A percentile compares a stretch with the other conserved stretches of the same genome.
phyloP scores from a whole-genome alignment of 345 rosid species.

The Geranium rotundifolium region DNA sequence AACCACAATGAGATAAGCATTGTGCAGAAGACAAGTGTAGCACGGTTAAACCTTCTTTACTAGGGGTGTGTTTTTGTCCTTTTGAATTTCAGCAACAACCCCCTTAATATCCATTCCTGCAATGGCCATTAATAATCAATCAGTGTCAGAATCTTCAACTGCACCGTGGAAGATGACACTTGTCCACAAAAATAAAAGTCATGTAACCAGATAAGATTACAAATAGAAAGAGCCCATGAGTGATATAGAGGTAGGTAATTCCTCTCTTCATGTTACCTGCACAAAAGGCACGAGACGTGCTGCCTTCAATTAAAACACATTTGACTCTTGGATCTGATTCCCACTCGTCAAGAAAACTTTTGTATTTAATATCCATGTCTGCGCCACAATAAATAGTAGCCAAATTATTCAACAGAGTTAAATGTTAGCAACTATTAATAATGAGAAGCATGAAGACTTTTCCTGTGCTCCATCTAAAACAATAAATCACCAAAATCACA shows the following conservation, averaged over 20 bases:
- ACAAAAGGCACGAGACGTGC: conserved; percentile 74
- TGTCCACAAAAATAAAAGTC: not conserved
- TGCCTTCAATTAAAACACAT: conserved; percentile 68
- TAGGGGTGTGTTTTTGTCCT: conserved; percentile 24
- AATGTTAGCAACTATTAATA: not conserved
- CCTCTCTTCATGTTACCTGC: conserved; percentile 37
- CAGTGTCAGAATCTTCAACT: not conserved
- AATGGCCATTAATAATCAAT: not conserved
- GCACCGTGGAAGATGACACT: not conserved
- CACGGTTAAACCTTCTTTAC: conserved; percentile 3
- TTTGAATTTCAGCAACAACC: conserved; percentile 32
- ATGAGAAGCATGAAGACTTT: not conserved
- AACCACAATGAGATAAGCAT: conserved; percentile 1
- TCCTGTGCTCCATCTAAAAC: not conserved
- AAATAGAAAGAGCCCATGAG: not conserved
- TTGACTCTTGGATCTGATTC: conserved; percentile 65
- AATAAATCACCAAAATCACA: not conserved
- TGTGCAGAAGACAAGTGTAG: not conserved
- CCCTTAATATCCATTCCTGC: conserved; percentile 41
- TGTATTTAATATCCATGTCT: conserved; percentile 78
- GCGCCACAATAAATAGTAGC: conserved; percentile 5
- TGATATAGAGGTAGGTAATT: not conserved
- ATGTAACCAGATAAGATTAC: not conserved
- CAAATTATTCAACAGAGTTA: not conserved
- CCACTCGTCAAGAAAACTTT: conserved; percentile 74